Percentiles rank a stretch among this genome's conserved stretches.
phyloP scores from a whole-genome alignment of 768 basidiomycete genomes.

The Termitomyces titanicus region DNA sequence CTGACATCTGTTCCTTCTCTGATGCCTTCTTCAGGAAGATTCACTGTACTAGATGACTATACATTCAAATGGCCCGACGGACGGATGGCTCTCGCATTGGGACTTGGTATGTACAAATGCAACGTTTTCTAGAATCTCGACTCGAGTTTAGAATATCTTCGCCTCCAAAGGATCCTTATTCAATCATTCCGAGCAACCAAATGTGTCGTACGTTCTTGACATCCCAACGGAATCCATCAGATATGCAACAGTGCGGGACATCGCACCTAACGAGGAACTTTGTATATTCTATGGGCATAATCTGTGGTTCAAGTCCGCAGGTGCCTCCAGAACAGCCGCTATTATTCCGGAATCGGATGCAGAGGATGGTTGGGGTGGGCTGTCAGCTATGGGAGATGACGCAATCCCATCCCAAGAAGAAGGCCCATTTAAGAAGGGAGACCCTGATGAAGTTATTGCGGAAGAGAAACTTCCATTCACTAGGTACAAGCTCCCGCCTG shows the following conservation, averaged over 20 bases:
- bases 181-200: conserved; percentile 71
- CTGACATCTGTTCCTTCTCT: not conserved
- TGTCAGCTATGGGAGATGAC: conserved; percentile 24
- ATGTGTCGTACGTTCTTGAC: conserved; percentile 65
- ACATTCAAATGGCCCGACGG: conserved; percentile 75
- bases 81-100: conserved; percentile 73
- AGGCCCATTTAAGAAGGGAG: conserved; percentile 31
- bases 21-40: conserved; percentile 23
- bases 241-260: conserved; percentile 51
- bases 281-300: conserved; percentile 75
- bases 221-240: conserved; percentile 51
- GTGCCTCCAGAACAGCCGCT: not conserved
- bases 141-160: not conserved
- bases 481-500: conserved; percentile 55
- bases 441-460: conserved; percentile 44
- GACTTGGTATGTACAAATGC: conserved; percentile 49
- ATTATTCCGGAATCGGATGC: conserved; percentile 6
- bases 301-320: conserved; percentile 59
- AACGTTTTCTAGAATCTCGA: not conserved
- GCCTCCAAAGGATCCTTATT: conserved; percentile 65
- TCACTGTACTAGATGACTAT: conserved; percentile 72
- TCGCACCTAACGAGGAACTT: conserved; percentile 66
- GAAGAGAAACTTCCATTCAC: conserved; percentile 66
- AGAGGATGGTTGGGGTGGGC: conserved; percentile 47
- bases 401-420: conserved; percentile 7